phyloP scores from a whole-genome alignment of 306 rosid genomes.

The Adenanthera pavonina region DNA sequence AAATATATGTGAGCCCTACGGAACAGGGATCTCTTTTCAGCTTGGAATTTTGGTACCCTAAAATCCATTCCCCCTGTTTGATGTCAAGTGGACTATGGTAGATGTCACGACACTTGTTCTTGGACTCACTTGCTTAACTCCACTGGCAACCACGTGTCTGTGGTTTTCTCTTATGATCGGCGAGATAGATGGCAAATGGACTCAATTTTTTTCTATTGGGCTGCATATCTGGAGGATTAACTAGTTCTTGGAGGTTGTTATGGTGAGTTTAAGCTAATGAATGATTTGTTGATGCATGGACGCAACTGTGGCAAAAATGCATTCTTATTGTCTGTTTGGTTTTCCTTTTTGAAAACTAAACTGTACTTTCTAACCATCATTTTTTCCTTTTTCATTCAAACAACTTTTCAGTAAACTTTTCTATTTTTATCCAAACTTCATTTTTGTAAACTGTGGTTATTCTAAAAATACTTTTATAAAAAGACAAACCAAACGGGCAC shows the following conservation, averaged over 20 bases:
- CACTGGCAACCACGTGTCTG: constrained; percentile 17
- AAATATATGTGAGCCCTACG: constrained; percentile 8
- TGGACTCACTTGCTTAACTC: constrained; percentile 35
- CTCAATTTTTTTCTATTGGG: constrained; percentile 8
- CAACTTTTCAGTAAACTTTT: too few relatives aligned
- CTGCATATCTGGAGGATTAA: constrained; percentile 7
- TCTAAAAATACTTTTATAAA: too few relatives aligned
- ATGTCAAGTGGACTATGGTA: constrained; percentile 11
- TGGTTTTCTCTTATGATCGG: constrained; percentile 27
- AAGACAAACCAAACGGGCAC: too few relatives aligned
- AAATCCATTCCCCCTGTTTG: constrained; percentile 3
- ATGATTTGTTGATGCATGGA: not conserved
- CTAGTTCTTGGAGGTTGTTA: constrained; percentile 19
- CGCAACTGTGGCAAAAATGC: not conserved
- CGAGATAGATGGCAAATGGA: constrained; percentile 22
- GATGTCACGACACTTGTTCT: not conserved
- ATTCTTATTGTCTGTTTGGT: not conserved
- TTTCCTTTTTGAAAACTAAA: too few relatives aligned
- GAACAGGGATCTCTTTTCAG: constrained; percentile 4
- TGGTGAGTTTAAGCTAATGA: constrained; percentile 35
- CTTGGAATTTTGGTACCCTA: constrained; percentile 28
- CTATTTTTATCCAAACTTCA: too few relatives aligned
- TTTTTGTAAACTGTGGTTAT: too few relatives aligned
- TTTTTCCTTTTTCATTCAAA: too few relatives aligned
- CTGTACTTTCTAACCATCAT: too few relatives aligned